Conservation (phyloP, 2,329 filamentous ascomycete genomes). For the Exophiala alcalophila region DNA sequence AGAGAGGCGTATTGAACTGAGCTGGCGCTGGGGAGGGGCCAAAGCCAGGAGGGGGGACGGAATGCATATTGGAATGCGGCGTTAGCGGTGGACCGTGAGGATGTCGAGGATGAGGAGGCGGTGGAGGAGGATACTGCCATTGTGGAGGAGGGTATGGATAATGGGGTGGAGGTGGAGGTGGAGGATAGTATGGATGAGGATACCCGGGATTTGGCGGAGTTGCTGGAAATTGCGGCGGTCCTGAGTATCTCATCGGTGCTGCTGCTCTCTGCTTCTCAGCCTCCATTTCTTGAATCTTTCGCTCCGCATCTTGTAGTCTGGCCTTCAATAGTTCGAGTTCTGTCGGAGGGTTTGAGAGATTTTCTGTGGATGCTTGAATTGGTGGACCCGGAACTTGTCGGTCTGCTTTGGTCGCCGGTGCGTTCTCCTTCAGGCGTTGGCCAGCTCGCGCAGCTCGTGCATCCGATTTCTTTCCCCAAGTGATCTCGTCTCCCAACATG, state of each 20-base stretch:
- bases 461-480: slow-evolving; percentile 6
- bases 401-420: too few species aligned
- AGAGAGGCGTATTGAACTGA: too few species aligned
- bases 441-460: too few species aligned
- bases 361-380: background rate
- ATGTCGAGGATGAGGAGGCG: background rate
- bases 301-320: slow-evolving; percentile 20
- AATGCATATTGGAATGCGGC: background rate
- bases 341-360: background rate
- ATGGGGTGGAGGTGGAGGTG: slow-evolving; percentile 1
- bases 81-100: background rate
- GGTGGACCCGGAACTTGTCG: too few species aligned
- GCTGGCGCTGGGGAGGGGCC: too few species aligned
- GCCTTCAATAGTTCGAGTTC: slow-evolving; percentile 22
- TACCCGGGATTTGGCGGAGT: slow-evolving; percentile 4
- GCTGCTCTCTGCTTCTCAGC: slow-evolving; percentile 16
- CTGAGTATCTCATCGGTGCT: slow-evolving; percentile 8
- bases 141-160: slow-evolving; percentile 1
- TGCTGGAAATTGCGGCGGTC: slow-evolving; percentile 5
- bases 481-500: slow-evolving; percentile 13
- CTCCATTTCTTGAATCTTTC: slow-evolving; percentile 23
- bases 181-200: slow-evolving; percentile 4
- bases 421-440: too few species aligned
- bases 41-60: too few species aligned
- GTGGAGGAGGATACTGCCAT: slow-evolving; percentile 8